phyloP scores from a whole-genome alignment of 140 eudicot genomes.

The Stevia rebaudiana region DNA sequence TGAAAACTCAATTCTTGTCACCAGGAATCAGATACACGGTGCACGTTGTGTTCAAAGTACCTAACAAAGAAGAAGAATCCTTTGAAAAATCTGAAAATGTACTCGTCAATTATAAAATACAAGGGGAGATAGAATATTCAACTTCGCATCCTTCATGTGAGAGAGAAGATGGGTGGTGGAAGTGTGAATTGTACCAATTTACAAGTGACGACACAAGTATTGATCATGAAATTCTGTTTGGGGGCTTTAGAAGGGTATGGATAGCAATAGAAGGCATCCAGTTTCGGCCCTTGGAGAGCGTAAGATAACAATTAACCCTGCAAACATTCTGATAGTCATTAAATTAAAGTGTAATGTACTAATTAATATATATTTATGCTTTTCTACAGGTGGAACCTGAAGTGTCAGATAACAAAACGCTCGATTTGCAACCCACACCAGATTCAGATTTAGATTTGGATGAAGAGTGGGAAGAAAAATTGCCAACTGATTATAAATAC shows the following conservation, averaged over 20 bases:
- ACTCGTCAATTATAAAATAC: slow-evolving; percentile 3
- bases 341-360: too few relatives aligned
- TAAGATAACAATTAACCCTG: not conserved
- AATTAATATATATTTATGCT: too few relatives aligned
- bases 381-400: too few relatives aligned
- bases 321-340: not conserved
- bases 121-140: not conserved
- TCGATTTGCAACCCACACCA: too few relatives aligned
- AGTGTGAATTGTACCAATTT: slow-evolving; percentile 12
- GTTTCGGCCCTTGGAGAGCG: slow-evolving; percentile 1
- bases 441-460: too few relatives aligned
- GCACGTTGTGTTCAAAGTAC: slow-evolving; percentile 2
- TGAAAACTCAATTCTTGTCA: not conserved
- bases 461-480: too few relatives aligned
- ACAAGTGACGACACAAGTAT: not conserved
- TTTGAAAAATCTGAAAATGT: too few relatives aligned
- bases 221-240: slow-evolving; percentile 4
- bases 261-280: slow-evolving; percentile 9
- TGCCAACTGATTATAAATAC: too few relatives aligned
- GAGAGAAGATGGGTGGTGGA: slow-evolving; percentile 18
- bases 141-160: not conserved
- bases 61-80: too few relatives aligned
- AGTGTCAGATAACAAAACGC: too few relatives aligned
- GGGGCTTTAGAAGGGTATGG: not conserved
- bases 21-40: slow-evolving; percentile 9